Conservation (phyloP, 208 protist genomes). For the Trypanosoma boissoni region DNA sequence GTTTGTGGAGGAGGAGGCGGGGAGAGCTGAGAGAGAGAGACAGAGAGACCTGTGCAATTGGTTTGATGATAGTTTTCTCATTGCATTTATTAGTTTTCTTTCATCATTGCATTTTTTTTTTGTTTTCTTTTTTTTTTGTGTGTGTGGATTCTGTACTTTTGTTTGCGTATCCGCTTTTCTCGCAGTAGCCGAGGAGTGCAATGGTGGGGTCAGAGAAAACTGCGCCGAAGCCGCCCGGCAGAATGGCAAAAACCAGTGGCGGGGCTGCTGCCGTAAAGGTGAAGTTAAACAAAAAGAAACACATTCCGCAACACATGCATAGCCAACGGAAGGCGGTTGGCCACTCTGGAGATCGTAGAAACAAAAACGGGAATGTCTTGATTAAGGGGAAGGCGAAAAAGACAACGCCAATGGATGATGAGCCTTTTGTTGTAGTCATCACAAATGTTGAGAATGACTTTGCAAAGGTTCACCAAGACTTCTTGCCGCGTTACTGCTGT, state of each 20-base stretch:
- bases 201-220: no score
- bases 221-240: no score
- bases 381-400: background rate
- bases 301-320: no score
- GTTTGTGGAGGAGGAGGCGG: no score
- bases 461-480: conserved; percentile 56
- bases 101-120: background rate
- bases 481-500: conserved; percentile 46
- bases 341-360: background rate
- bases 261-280: no score
- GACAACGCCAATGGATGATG: conserved; percentile 7
- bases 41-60: no score
- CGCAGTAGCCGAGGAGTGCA: background rate
- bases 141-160: background rate
- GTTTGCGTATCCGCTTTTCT: background rate
- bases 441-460: conserved; percentile 87
- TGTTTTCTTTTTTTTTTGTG: conserved; percentile 4
- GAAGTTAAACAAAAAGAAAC: no score
- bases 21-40: no score
- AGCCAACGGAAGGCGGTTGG: no score
- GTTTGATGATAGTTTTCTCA: background rate
- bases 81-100: conserved; percentile 1
- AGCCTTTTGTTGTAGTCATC: conserved; percentile 74
- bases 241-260: no score
- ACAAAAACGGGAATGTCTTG: background rate